Conservation (phyloP, 306 rosid genomes). For the Rosa chinensis region DNA sequence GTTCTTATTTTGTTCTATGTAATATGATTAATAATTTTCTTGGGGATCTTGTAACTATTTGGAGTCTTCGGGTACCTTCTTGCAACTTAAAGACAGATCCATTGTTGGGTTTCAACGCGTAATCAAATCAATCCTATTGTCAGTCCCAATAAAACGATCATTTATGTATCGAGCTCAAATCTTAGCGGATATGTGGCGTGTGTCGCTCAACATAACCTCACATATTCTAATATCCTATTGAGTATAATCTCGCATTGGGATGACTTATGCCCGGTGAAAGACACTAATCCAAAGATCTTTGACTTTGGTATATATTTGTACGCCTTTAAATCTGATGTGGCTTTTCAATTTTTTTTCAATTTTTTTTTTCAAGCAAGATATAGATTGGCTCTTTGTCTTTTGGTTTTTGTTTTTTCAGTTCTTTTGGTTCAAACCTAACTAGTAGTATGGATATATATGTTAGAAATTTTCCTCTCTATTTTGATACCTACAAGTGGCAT, state of each 20-base stretch:
- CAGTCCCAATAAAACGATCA: too few relatives aligned
- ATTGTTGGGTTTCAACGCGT: background rate
- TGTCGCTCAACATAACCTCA: background rate
- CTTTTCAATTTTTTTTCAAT: too few relatives aligned
- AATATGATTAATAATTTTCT: background rate
- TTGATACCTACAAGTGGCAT: background rate
- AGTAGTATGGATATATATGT: background rate
- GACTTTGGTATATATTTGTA: background rate
- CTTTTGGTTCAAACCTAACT: too few relatives aligned
- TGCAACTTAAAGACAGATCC: background rate
- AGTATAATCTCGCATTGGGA: background rate
- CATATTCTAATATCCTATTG: background rate
- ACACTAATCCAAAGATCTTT: background rate
- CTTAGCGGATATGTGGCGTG: background rate
- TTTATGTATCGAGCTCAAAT: too few relatives aligned
- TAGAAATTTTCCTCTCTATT: background rate
- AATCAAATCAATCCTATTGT: too few relatives aligned
- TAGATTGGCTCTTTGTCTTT: background rate
- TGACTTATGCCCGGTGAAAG: background rate
- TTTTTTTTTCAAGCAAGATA: background rate
- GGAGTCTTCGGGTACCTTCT: background rate
- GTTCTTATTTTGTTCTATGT: too few relatives aligned
- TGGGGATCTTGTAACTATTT: background rate
- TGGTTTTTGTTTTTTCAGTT: background rate
- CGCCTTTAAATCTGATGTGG: background rate